Percentiles rank a stretch among this genome's conserved stretches.
These are phyloP conservation scores for Leptographium galeiforme DNA, from an alignment of 2,329 filamentous ascomycete genomes.

Conservation along the genomic window DNA sequence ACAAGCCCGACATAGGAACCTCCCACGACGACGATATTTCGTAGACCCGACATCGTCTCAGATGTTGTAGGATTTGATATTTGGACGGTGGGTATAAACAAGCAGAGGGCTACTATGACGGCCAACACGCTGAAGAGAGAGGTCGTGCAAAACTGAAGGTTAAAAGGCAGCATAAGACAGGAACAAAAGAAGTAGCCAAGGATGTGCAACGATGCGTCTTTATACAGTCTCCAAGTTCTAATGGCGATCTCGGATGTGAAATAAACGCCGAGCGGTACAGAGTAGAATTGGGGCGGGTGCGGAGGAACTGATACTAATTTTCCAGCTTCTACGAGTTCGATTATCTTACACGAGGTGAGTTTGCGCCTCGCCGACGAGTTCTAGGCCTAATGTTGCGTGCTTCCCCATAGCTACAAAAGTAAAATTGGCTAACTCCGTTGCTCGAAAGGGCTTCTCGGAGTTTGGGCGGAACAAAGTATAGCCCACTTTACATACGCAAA, in stretches of 20 bases:
- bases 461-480: background rate
- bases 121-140: background rate
- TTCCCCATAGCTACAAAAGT: background rate
- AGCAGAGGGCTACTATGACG: background rate
- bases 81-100: background rate
- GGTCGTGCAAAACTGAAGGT: background rate
- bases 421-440: background rate
- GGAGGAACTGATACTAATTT: background rate
- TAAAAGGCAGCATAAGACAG: background rate
- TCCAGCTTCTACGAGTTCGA: background rate
- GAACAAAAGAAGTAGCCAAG: background rate
- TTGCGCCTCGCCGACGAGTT: background rate
- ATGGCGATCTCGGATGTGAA: background rate
- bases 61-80: background rate
- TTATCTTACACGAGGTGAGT: background rate
- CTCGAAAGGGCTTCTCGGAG: background rate
- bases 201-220: background rate
- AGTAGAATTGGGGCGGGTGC: background rate
- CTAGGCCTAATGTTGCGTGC: background rate
- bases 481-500: too few species aligned
- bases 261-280: background rate
- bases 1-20: conserved; percentile 8
- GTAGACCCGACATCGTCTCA: background rate
- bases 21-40: conserved; percentile 9
- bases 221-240: background rate